Base-by-base conservation (phyloP, 139 green algal species). In the Desmodesmus armatus region DNA sequence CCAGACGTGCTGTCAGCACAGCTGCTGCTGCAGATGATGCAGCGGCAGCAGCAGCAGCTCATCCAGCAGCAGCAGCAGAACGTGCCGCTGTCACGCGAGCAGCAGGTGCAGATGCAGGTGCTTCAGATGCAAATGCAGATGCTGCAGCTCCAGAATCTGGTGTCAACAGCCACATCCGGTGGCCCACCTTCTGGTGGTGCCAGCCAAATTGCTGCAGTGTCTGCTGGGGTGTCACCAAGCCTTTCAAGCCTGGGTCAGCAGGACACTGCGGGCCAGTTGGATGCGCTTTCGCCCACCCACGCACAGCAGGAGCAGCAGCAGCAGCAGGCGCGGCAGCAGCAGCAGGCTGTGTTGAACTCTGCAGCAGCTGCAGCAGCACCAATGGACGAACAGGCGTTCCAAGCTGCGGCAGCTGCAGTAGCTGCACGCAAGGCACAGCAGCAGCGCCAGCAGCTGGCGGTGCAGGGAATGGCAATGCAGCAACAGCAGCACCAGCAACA, bases 1-100 rank as follows among this genome's bases (percentile, higher is more conserved):
- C 13, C 7, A 13, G 13, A 55, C n/a, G n/a, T n/a, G n/a, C n/a
- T n/a, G 13, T 55, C 47, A 7, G 13, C 9, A 55, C 47, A 21
- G 47, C 7, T 21, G 7, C 47, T 55, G 47, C 13, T 7, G 9
- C 47, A 21, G 47, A 7, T 21, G 7, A 21, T n/a, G 31, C 65
- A 72, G 33, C 65, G 41, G 65, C 65, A 41, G 33, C 65, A 72
- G 62, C 60, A 69, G 63, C 65, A 72, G 65, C 33, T 72, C 6
- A 72, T 29, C 65, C 65, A 44, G 65, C 65, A 70, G 25, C 62
- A 70, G 11, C 37, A 40, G 60, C 60, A 71, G 63, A 13, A 43
- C 27, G 41, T 71, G 65, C 65, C n/a, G 65, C 2, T 69, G 60
- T 29, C 37, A 29, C n/a, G 35, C n/a, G n/a, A 69, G 6, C 19